Conservation (phyloP, 768 basidiomycete species). For the Tulasnella sp. region DNA sequence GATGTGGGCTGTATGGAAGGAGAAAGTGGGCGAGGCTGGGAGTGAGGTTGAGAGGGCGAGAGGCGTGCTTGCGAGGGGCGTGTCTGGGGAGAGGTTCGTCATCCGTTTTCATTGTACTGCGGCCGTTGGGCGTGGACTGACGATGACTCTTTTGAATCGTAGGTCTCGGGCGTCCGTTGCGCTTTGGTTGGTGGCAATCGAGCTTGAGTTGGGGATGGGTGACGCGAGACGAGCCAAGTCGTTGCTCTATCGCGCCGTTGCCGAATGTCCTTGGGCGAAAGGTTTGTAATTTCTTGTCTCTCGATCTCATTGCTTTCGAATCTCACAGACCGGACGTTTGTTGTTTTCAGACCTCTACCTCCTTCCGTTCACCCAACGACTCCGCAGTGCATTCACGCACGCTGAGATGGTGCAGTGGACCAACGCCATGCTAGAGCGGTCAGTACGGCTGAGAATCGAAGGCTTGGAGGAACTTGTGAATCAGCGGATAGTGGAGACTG, state of each 20-base stretch:
- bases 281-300: slow-evolving; percentile 1
- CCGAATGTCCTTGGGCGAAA: slow-evolving; percentile 37
- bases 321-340: background rate
- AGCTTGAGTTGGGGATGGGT: slow-evolving; percentile 30
- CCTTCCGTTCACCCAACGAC: slow-evolving; percentile 29
- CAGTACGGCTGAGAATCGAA: slow-evolving; percentile 28
- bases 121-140: background rate
- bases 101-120: background rate
- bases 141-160: background rate
- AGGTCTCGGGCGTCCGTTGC: slow-evolving; percentile 24
- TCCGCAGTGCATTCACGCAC: slow-evolving; percentile 14
- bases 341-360: slow-evolving; percentile 30
- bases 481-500: background rate
- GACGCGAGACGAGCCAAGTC: slow-evolving; percentile 22
- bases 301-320: background rate
- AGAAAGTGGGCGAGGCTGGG: slow-evolving; percentile 31
- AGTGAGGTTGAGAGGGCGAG: slow-evolving; percentile 32
- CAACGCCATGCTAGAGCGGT: slow-evolving; percentile 32
- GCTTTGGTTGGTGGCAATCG: slow-evolving; percentile 29
- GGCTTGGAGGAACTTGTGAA: slow-evolving; percentile 29
- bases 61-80: slow-evolving; percentile 16
- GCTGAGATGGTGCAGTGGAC: slow-evolving; percentile 31
- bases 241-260: slow-evolving; percentile 31
- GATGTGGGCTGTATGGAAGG: slow-evolving; percentile 35
- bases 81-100: slow-evolving; percentile 27